Base-by-base conservation (phyloP, 768 basidiomycete genomes). In the Fomitopsis serialis region DNA sequence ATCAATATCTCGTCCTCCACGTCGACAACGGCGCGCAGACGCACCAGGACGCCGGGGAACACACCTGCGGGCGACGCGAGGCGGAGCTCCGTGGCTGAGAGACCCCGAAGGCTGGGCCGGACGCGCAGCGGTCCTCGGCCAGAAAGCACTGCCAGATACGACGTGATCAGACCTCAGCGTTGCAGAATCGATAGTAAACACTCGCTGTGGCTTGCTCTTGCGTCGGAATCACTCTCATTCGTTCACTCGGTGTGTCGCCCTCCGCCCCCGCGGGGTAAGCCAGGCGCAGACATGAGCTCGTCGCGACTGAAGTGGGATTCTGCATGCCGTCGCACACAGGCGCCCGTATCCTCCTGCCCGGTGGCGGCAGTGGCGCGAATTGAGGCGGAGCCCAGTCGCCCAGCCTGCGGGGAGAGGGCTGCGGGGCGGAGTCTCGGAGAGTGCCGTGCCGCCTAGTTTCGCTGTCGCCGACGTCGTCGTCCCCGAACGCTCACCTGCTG, bases 381-480 rank as follows among this genome's bases (percentile, higher is more conserved):
- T 19, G 3, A 25, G 13, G 46, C 46, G 46, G 46, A 47, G 46
- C 27, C 25, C 4, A 10, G 32, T 8, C 15, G 11, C 11, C 29
- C 11, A 32, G 29, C 29, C 37, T 40, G 37, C 37, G 37, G 29
- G 6, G 7, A 15, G 37, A 40, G 19, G 37, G 15, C 19, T 5
- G 37, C 37, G 19, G 37, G 48, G 34, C 48, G 48, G 48, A 49
- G 48, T 24, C 23, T 40, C 48, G 48, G 48, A 11, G 24, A 22
- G 8, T 49, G 19, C 48, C 48, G 48, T 40, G 19, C 34, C 21
- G 22, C 48, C 3, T 40, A 11, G 11, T 3, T 17, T 37, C 48
- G 35, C 48, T 49, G 48, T 27, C 25, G 48, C 21, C 35, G 36
- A 36, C 48, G 48, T 40, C 34, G 47, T 48, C 47, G 21, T 40